phyloP scores from a whole-genome alignment of 2,329 filamentous ascomycete genomes.

The Botrytis sinoallii region DNA sequence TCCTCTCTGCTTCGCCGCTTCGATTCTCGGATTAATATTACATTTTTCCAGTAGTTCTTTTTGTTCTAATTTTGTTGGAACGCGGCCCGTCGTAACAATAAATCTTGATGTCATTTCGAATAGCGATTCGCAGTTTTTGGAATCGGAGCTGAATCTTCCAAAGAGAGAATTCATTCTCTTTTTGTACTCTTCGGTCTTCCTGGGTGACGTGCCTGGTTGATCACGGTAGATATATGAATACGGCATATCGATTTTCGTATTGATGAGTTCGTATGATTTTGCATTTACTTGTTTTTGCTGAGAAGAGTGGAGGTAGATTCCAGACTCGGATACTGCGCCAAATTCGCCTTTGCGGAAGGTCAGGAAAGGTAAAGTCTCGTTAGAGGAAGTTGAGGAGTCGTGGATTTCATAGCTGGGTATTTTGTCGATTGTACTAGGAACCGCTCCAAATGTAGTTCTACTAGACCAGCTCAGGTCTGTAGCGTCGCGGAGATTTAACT shows the following conservation, averaged over 20 bases:
- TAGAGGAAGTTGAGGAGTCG: background rate
- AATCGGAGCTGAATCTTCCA: background rate
- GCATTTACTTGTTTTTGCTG: background rate
- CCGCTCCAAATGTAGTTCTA: slow-evolving; percentile 33
- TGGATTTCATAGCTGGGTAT: slow-evolving; percentile 19
- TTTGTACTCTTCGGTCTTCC: background rate
- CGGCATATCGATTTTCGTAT: slow-evolving; percentile 49
- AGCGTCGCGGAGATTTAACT: background rate
- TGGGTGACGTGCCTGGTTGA: background rate
- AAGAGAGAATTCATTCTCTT: background rate
- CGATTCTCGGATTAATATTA: background rate
- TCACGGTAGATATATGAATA: slow-evolving; percentile 38
- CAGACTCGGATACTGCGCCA: slow-evolving; percentile 60
- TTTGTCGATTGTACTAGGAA: slow-evolving; percentile 36
- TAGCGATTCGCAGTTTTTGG: background rate
- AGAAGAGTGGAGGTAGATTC: slow-evolving; percentile 33
- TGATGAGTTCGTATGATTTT: background rate
- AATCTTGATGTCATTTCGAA: background rate
- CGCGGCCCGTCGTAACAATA: background rate
- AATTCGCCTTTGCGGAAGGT: slow-evolving; percentile 45
- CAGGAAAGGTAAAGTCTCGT: background rate
- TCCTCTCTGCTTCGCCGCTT: background rate
- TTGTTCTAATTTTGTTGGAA: background rate
- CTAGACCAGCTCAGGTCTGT: slow-evolving; percentile 1
- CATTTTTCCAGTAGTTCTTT: background rate